phyloP scores from a whole-genome alignment of 768 basidiomycete genomes.

The Pulveroboletus sp. region DNA sequence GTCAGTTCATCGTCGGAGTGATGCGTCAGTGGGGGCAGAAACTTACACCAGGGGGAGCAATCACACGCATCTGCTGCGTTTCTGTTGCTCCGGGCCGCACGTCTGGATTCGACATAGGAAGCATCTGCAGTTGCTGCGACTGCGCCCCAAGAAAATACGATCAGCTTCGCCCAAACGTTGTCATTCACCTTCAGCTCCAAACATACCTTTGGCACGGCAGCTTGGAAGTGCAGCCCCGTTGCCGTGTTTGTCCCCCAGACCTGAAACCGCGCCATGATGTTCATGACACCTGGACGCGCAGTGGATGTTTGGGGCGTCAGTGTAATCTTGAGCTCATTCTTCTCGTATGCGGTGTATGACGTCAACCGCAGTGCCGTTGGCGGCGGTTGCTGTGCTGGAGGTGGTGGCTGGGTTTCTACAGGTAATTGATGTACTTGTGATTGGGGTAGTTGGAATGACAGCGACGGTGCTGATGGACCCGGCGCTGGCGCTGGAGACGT shows the following conservation, averaged over 20 bases:
- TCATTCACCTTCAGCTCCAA: too few species aligned
- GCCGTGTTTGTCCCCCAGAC: slow-evolving; percentile 50
- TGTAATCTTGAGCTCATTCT: slow-evolving; percentile 84
- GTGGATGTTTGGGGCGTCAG: slow-evolving; percentile 83
- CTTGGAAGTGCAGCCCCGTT: slow-evolving; percentile 84
- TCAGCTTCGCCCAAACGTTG: not conserved
- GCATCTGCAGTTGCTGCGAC: slow-evolving; percentile 97
- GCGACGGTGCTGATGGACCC: slow-evolving; percentile 26
- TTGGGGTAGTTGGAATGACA: slow-evolving; percentile 37
- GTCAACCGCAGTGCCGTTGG: slow-evolving; percentile 48
- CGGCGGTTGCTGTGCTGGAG: slow-evolving; percentile 30
- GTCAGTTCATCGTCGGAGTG: slow-evolving; percentile 3
- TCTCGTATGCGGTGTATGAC: slow-evolving; percentile 85
- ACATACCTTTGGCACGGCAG: slow-evolving; percentile 89
- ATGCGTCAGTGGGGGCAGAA: not conserved
- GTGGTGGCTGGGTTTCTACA: slow-evolving; percentile 31
- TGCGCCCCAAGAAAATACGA: slow-evolving; percentile 29
- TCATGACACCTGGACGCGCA: slow-evolving; percentile 80
- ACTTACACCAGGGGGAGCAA: slow-evolving; percentile 81
- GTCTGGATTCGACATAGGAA: slow-evolving; percentile 88
- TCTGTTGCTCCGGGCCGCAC: slow-evolving; percentile 75
- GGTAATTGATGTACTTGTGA: slow-evolving; percentile 27
- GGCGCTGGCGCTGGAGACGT: slow-evolving; percentile 19
- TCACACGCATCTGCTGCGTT: slow-evolving; percentile 92
- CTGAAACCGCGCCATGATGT: slow-evolving; percentile 87